Base-by-base conservation (phyloP, 345 rosid species). In the Rhodomyrtus tomentosa region DNA sequence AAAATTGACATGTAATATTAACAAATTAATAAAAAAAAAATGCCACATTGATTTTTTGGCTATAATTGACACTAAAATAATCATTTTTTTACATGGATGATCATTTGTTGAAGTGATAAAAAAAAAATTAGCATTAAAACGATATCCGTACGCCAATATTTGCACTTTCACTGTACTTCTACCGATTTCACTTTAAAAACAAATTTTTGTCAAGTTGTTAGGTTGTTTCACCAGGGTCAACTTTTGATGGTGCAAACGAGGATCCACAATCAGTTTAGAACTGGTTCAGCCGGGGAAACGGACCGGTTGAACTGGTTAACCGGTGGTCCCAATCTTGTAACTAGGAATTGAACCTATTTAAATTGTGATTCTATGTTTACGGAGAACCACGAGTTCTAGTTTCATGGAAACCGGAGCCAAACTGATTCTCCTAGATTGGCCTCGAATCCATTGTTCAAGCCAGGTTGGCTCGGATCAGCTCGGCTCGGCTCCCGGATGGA, bases 251-350 rank as follows among this genome's bases (percentile, higher is more conserved):
- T 49, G 50, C 50, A 50, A 50, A 5, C 18, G 74, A 62, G 22
- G 24, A 10, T 62, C 32, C 11, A 1, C 29, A 62, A 62, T 62
- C 20, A 16, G 42, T 62, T 62, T 32, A 29, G 42, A 62, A 62
- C 5, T 0, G 6, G 74, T 32, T 32, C 22, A 16, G 18, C 4
- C 16, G 0, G 22, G 12, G 74, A 32, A 62, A 15, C 8, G 18
- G 74, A 62, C 11, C 0, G 11, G 16, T 16, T 29, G 42, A 29
- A 62, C 16, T 62, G 10, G 22, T 16, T 62, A 59, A 59, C 0
- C 0, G 1, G 4, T 0, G 0, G 22, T 0, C 3, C 7, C 0
- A 4, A 5, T 5, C 5, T 29, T 62, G 42, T 1, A 62, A 15
- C 38, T 62, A 2, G 73, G 21, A 29, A 29, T 18, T 0, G 0